phyloP scores from a whole-genome alignment of 1,139 yeast species.

The Meyerozyma elateridarum region DNA sequence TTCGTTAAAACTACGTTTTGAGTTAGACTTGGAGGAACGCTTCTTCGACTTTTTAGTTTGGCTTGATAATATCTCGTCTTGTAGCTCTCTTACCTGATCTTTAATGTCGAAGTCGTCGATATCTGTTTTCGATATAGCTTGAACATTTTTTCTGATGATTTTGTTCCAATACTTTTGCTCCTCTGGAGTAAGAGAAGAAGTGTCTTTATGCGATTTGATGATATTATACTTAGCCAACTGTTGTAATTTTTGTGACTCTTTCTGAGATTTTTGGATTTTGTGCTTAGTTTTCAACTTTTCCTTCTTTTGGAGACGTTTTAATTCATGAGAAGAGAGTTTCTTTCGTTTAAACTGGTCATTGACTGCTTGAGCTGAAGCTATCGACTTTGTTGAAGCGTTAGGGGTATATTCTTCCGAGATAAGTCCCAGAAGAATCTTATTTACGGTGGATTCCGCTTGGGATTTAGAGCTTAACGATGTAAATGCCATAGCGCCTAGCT shows the following conservation, averaged over 20 bases:
- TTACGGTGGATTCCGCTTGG: constrained; percentile 38
- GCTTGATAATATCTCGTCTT: constrained; percentile 31
- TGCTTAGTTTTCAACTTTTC: constrained; percentile 31
- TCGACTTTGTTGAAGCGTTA: constrained; percentile 6
- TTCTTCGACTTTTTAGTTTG: constrained; percentile 12
- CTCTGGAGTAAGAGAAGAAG: constrained; percentile 31
- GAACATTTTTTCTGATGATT: constrained; percentile 46
- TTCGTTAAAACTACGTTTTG: constrained; percentile 33
- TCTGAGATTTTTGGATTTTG: constrained; percentile 30
- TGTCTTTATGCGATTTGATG: constrained; percentile 37
- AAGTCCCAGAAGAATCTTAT: constrained; percentile 35
- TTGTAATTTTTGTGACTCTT: constrained; percentile 36
- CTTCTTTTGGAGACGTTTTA: constrained; percentile 29
- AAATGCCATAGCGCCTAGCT: constrained; percentile 20
- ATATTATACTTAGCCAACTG: constrained; percentile 50
- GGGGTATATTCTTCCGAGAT: constrained; percentile 29
- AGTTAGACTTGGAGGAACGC: constrained; percentile 13
- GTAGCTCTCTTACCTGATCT: constrained; percentile 43
- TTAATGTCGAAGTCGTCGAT: constrained; percentile 38
- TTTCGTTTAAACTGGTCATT: constrained; percentile 11
- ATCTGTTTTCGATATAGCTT: constrained; percentile 42
- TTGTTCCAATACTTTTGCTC: constrained; percentile 47
- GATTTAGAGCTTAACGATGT: constrained; percentile 26
- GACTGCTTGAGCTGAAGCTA: constrained; percentile 21
- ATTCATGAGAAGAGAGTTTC: constrained; percentile 27